Conservation (phyloP, 257 asterid genomes). For the Solanum bulbocastanum region DNA sequence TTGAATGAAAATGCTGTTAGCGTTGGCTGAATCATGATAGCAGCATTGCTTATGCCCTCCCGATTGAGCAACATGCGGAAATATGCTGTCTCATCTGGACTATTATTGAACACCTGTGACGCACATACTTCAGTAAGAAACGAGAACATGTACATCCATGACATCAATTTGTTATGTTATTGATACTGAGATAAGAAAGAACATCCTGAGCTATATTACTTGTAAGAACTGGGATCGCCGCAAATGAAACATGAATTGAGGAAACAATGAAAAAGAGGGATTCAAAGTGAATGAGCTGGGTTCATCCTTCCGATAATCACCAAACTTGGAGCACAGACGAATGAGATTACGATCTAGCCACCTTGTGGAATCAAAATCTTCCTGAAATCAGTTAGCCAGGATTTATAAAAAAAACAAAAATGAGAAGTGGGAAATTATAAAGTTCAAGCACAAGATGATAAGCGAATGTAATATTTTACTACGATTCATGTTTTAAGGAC, state of each 20-base stretch:
- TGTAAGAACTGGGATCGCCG: slow-evolving; percentile 96
- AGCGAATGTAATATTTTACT: neutral
- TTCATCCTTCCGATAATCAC: slow-evolving; percentile 95
- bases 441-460: neutral
- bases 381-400: slow-evolving; percentile 36
- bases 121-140: neutral
- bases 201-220: slow-evolving; percentile 25
- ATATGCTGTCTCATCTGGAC: slow-evolving; percentile 98
- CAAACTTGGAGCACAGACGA: slow-evolving; percentile 91
- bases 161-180: neutral
- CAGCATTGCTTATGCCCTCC: slow-evolving; percentile 83
- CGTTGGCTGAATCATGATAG: slow-evolving; percentile 97
- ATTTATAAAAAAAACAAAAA: neutral
- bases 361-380: slow-evolving; percentile 86
- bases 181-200: neutral
- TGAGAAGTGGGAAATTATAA: neutral
- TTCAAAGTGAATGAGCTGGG: slow-evolving; percentile 80
- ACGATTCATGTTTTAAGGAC: neutral
- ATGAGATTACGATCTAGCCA: slow-evolving; percentile 95
- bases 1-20: slow-evolving; percentile 73
- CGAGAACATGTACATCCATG: neutral
- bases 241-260: slow-evolving; percentile 94
- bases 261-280: slow-evolving; percentile 75
- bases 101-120: slow-evolving; percentile 81
- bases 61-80: slow-evolving; percentile 92